Evolutionary conservation across 75 land plant species (phyloP).

Genomic region (Selaginella tamariscina): DNA sequence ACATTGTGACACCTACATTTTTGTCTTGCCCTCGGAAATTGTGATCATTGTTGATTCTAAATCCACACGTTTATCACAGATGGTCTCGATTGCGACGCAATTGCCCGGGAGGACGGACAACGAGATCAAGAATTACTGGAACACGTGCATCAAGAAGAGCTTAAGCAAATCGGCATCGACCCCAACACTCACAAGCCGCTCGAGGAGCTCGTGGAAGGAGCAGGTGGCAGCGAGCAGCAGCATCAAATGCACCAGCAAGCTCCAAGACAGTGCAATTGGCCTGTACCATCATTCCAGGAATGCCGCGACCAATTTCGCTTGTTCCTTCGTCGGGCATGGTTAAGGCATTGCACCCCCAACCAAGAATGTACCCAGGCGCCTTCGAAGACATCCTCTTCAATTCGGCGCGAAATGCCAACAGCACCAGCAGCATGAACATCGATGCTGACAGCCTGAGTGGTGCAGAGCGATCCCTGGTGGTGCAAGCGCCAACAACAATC

Average conservation of each 20-base stretch:
- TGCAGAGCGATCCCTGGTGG: neutral
- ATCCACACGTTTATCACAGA: too few relatives aligned
- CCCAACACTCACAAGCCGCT: neutral
- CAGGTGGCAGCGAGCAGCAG: neutral
- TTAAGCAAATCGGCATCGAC: neutral
- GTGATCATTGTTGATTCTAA: too few relatives aligned
- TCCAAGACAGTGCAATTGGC: too few relatives aligned
- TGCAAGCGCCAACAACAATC: neutral
- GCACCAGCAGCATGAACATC: too few relatives aligned
- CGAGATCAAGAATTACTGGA: neutral
- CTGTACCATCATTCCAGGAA: too few relatives aligned
- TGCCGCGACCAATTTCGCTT: too few relatives aligned
- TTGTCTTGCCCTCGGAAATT: neutral
- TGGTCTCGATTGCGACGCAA: neutral
- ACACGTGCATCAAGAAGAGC: constrained; percentile 3
- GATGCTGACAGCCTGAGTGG: too few relatives aligned
- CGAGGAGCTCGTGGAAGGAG: neutral
- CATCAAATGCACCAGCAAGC: neutral
- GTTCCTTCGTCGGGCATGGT: too few relatives aligned
- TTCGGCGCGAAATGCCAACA: neutral
- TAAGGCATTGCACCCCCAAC: neutral
- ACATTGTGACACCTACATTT: neutral
- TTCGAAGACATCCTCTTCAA: neutral
- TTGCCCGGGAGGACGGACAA: neutral
- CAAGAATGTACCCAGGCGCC: neutral